phyloP scores from a whole-genome alignment of 495 filamentous ascomycete species.

The Letharia lupina region DNA sequence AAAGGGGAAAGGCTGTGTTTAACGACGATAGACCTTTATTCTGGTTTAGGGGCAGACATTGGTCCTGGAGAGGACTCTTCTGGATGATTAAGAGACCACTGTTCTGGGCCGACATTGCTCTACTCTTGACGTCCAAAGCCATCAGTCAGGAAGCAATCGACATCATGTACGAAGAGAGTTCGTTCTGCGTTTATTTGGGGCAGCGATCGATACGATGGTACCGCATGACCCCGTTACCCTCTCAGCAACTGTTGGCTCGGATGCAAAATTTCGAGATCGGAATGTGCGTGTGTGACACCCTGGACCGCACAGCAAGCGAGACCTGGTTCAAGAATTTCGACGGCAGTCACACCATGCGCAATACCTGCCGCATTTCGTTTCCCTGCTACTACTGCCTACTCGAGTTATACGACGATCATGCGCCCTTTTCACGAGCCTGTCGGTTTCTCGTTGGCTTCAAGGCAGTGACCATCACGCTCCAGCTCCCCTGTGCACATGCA shows the following conservation, averaged over 20 bases:
- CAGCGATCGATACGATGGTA: background rate
- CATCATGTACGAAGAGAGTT: background rate
- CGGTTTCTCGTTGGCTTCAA: background rate
- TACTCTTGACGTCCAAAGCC: background rate
- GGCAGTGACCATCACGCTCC: background rate
- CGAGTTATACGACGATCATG: background rate
- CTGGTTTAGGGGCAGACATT: background rate
- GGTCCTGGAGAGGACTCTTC: background rate
- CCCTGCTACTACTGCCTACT: background rate
- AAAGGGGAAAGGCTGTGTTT: background rate
- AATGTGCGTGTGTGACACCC: background rate
- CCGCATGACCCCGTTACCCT: background rate
- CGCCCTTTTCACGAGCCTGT: background rate
- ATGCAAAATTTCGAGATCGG: background rate
- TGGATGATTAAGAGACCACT: background rate
- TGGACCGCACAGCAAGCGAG: background rate
- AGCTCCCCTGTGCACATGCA: background rate
- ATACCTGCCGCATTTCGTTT: background rate
- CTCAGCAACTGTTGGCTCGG: background rate
- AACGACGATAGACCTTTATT: background rate
- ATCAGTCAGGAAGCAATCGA: background rate
- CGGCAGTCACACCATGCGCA: background rate
- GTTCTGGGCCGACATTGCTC: conserved; percentile 1
- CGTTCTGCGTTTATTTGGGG: background rate
- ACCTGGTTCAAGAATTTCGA: background rate